These are phyloP conservation scores for Xylaria venustula DNA, from an alignment of 495 filamentous ascomycete species.

Conservation along the genomic window DNA sequence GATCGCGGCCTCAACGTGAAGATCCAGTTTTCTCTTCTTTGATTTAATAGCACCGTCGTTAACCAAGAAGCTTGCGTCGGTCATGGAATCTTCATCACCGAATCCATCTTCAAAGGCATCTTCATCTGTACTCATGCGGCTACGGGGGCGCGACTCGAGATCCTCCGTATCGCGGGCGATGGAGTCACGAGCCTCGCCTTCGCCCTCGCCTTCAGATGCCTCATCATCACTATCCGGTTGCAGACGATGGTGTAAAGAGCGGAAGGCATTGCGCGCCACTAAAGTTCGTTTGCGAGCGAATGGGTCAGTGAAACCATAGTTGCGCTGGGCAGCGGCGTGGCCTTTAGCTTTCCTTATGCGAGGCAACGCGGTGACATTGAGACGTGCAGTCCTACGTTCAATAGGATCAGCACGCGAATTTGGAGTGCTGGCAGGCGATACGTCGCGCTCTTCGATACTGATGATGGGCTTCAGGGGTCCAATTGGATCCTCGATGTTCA, in stretches of 20 bases:
- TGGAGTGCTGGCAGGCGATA: slow-evolving; percentile 60
- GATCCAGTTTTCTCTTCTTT: slow-evolving; percentile 69
- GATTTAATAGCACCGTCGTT: slow-evolving; percentile 41
- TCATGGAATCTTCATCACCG: slow-evolving; percentile 56
- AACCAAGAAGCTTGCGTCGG: slow-evolving; percentile 50
- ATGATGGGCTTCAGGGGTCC: slow-evolving; percentile 45
- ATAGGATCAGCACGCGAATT: slow-evolving; percentile 62
- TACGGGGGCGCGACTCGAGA: slow-evolving; percentile 75
- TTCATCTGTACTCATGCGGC: slow-evolving; percentile 69
- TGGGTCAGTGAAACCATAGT: slow-evolving; percentile 73
- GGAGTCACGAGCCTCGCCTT: slow-evolving; percentile 47
- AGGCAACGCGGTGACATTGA: slow-evolving; percentile 65
- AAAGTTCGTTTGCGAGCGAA: slow-evolving; percentile 65
- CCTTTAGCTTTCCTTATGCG: slow-evolving; percentile 67
- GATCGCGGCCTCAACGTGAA: slow-evolving; percentile 58
- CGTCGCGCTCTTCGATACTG: slow-evolving; percentile 55
- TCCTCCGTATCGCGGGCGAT: slow-evolving; percentile 74
- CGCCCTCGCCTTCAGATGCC: slow-evolving; percentile 49
- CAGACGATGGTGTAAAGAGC: slow-evolving; percentile 54
- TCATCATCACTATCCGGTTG: slow-evolving; percentile 59
- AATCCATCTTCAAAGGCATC: slow-evolving; percentile 66
- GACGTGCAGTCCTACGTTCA: slow-evolving; percentile 46
- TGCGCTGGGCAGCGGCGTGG: slow-evolving; percentile 56
- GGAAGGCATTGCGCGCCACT: slow-evolving; percentile 42
- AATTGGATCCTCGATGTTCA: slow-evolving; percentile 72